These are phyloP conservation scores for Globisporangium paroecandrum DNA, from an alignment of 352 stramenopile species.

Conservation along the genomic window DNA sequence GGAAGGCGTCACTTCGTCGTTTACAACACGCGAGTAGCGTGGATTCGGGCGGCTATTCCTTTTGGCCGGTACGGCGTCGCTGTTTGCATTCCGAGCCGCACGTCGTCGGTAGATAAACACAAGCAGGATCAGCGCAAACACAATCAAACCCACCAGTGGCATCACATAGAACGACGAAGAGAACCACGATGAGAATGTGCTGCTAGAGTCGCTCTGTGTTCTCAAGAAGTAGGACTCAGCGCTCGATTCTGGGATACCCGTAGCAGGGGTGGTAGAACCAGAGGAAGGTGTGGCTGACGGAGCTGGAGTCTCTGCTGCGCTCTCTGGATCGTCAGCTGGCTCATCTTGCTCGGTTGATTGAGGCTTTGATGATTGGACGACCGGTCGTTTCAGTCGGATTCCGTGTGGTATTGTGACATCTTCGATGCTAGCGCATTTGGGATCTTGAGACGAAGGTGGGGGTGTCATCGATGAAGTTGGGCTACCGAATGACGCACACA, in stretches of 20 bases:
- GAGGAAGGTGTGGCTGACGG: background rate
- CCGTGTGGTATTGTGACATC: conserved; percentile 27
- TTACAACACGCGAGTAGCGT: conserved; percentile 20
- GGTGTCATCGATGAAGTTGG: background rate
- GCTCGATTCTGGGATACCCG: background rate
- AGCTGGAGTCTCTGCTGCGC: background rate
- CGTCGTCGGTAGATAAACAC: conserved; percentile 13
- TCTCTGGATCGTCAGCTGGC: background rate
- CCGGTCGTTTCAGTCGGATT: conserved; percentile 12
- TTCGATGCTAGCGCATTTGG: conserved; percentile 28
- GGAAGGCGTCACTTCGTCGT: conserved; percentile 17
- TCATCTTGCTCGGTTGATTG: conserved; percentile 1
- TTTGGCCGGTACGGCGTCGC: background rate
- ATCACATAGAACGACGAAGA: conserved; percentile 19
- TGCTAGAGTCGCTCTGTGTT: background rate
- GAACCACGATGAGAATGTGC: background rate
- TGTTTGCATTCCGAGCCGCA: background rate
- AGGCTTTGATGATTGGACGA: background rate
- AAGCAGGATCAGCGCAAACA: conserved; percentile 7
- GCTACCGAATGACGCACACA: conserved; percentile 44
- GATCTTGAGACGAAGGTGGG: conserved; percentile 3
- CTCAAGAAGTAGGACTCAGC: conserved; percentile 1
- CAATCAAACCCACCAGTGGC: conserved; percentile 13
- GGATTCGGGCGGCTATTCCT: background rate
- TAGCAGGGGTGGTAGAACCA: background rate